Evolutionary conservation across 1,284 basidiomycete genomes (phyloP).

Genomic region (Bjerkandera adusta): DNA sequence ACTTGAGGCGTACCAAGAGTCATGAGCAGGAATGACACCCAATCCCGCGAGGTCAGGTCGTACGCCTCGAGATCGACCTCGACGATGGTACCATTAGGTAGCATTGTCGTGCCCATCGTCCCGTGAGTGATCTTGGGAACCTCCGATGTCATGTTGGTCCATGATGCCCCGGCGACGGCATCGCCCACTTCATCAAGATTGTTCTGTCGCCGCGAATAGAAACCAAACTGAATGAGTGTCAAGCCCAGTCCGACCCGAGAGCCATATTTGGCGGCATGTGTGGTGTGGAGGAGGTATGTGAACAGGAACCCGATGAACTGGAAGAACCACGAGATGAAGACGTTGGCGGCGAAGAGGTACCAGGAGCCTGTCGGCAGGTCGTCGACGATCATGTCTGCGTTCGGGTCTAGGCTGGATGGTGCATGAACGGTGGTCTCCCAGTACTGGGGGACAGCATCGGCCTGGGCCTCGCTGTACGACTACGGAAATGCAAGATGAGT

Average conservation of each 20-base stretch:
- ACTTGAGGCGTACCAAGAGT: slow-evolving; percentile 58
- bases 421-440: slow-evolving; percentile 96
- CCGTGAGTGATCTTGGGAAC: slow-evolving; percentile 2
- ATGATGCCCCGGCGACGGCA: slow-evolving; percentile 4
- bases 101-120: slow-evolving; percentile 9
- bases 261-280: slow-evolving; percentile 93
- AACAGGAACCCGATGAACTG: slow-evolving; percentile 96
- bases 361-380: slow-evolving; percentile 70
- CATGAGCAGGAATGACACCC: slow-evolving; percentile 91
- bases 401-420: slow-evolving; percentile 48
- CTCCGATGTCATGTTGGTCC: slow-evolving; percentile 14
- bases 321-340: slow-evolving; percentile 93
- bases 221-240: slow-evolving; percentile 89
- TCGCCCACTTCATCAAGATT: slow-evolving; percentile 26
- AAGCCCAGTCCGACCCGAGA: slow-evolving; percentile 93
- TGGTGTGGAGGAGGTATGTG: slow-evolving; percentile 91
- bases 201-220: slow-evolving; percentile 46
- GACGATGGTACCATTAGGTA: slow-evolving; percentile 15
- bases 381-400: slow-evolving; percentile 70
- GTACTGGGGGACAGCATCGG: slow-evolving; percentile 92
- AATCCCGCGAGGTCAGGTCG: slow-evolving; percentile 57
- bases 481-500: slow-evolving; percentile 31
- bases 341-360: slow-evolving; percentile 73
- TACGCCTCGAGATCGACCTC: slow-evolving; percentile 35
- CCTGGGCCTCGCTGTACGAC: slow-evolving; percentile 87